phyloP scores from a whole-genome alignment of 2,329 filamentous ascomycete genomes.

The Sclerotinia sclerotiorum region DNA sequence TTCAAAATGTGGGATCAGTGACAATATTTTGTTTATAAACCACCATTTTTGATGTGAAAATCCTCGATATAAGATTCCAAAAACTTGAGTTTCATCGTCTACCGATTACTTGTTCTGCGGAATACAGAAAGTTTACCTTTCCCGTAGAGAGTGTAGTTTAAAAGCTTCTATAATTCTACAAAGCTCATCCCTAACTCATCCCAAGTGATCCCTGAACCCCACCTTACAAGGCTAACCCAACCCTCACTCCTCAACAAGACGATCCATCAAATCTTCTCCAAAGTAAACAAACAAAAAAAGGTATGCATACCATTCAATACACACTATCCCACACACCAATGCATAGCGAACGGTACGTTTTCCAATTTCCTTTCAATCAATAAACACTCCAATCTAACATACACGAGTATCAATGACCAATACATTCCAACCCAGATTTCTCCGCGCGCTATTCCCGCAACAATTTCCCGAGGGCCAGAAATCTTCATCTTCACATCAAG shows the following conservation, averaged over 20 bases:
- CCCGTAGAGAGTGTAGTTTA: too few relatives aligned
- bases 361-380: background rate
- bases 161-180: background rate
- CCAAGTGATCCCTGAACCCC: background rate
- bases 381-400: background rate
- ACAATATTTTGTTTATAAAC: background rate
- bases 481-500: background rate
- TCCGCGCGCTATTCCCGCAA: constrained; percentile 19
- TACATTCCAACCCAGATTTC: constrained; percentile 5
- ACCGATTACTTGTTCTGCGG: background rate
- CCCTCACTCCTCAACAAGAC: background rate
- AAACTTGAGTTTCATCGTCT: background rate
- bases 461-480: background rate
- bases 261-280: background rate
- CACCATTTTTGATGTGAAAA: background rate
- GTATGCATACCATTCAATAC: background rate
- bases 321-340: background rate
- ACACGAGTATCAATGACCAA: constrained; percentile 16
- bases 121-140: background rate
- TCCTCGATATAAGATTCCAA: background rate
- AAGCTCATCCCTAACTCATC: background rate
- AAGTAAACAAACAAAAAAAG: background rate
- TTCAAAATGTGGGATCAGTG: background rate
- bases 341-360: constrained; percentile 16
- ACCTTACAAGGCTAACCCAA: background rate